Evolutionary conservation across 352 stramenopile genomes (phyloP), one percentile per base, ranked within the genome.

Genomic region (Plasmopara muralis): DNA sequence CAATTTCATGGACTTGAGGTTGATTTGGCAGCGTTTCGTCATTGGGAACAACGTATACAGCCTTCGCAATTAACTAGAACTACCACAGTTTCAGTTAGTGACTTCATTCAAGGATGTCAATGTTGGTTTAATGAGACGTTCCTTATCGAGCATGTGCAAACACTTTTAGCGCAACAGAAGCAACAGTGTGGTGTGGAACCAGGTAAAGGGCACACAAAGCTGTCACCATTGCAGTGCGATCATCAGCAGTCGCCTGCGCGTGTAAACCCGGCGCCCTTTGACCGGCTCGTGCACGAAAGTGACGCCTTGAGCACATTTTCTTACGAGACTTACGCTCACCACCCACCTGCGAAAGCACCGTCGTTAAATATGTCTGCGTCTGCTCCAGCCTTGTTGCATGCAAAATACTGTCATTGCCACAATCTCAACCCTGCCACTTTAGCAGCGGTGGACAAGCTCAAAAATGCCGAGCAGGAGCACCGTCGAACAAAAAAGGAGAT

Each of bases 1-100:
- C 39, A 39, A 1, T 73, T 77, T 47, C 77, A 77, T 44, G 60
- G 46, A 0, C 53, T 87, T 5, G 39, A 68, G 2, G 61, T 88
- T 1, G 56, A 70, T 30, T 58, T 71, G 9, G 53, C 65, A 13
- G 48, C 53, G 9, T 87, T 74, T 59, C 68, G 73, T 20, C 72
- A 64, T 47, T 86, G 74, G 73, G 73, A 90, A 42, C 80, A 90
- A 35, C 63, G 57, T 1, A 25, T 88, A 4, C 47, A 71, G 0
- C 40, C 47, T 8, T 37, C 35, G 43, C 47, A 30, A 41, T 20
- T 52, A 43, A 53, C 35, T 12, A 1, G 29, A 50, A 52, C 44
- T n/a, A 47, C 53, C 6, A 69, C 49, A 10, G 43, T 63, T 7
- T 66, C 63, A 2, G 53, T 86, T 25, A 72, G 68, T 10, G 45